Evolutionary conservation across 2,329 filamentous ascomycete genomes (phyloP).

Genomic region (Cordyceps militaris): DNA sequence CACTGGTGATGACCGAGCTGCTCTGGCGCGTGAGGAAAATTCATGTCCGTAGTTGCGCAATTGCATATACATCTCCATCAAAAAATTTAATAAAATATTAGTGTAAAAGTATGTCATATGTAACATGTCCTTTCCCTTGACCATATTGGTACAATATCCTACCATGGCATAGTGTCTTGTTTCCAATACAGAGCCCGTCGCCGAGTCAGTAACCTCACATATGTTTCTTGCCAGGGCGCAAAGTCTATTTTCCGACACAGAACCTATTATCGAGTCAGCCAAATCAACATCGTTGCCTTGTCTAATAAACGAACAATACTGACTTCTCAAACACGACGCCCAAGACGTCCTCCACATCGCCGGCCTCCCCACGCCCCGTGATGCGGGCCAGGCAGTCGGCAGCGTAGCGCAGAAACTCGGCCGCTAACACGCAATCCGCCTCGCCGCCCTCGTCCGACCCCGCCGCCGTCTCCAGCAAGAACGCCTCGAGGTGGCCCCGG

Average conservation of each 20-base stretch:
- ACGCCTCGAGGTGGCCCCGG: slow-evolving; percentile 62
- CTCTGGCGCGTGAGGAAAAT: neutral
- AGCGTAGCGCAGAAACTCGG: slow-evolving; percentile 78
- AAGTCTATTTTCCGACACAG: slow-evolving; percentile 45
- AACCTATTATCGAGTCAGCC: slow-evolving; percentile 32
- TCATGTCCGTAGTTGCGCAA: neutral
- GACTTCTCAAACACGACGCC: slow-evolving; percentile 98
- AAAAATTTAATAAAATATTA: neutral
- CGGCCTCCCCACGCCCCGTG: slow-evolving; percentile 75
- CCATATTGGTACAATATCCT: slow-evolving; percentile 2
- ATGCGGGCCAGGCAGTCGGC: slow-evolving; percentile 77
- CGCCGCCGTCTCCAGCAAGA: slow-evolving; percentile 50
- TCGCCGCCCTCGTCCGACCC: slow-evolving; percentile 34
- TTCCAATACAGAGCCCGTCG: too few relatives aligned
- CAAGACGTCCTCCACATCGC: slow-evolving; percentile 91
- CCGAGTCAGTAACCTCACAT: too few relatives aligned
- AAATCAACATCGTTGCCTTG: neutral
- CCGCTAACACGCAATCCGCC: slow-evolving; percentile 80
- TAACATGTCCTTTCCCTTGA: neutral
- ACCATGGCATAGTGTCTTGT: neutral
- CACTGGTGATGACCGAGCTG: neutral
- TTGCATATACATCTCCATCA: neutral
- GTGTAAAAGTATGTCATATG: neutral
- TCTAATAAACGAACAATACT: slow-evolving; percentile 29
- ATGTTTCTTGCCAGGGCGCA: too few relatives aligned